Base-by-base conservation (phyloP, 305 asterid genomes). In the Fraxinus ornus region DNA sequence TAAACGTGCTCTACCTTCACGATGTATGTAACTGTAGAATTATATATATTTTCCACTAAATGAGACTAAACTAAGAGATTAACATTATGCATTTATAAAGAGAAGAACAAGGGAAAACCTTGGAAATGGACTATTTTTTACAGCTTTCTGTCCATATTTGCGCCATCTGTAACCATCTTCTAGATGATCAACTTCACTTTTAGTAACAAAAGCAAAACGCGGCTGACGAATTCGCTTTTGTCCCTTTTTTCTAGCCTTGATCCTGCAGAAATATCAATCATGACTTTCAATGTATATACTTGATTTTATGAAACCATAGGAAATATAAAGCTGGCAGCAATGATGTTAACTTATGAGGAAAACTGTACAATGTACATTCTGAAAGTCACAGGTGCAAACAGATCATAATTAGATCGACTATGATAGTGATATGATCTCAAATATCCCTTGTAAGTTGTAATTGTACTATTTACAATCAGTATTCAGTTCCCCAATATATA, bases 141-240 rank as follows among this genome's bases (percentile, higher is more conserved):
- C 97, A 22, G 97, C 95, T 79, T 94, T 95, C 80, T 95, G 98
- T 8, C 98, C 98, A 85, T 93, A 95, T 82, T 95, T 95, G 79
- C 98, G 81, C 98, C 98, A 95, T 84, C 98, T 86, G 76, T 95
- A 95, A 36, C 98, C 98, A 85, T 95, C 98, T 83, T 95, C 98
- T 15, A 95, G 96, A 85, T 92, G 92, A 87, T 94, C 98, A 80
- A 93, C 89, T 81, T 93, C 98, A 82, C 95, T 94, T 89, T 91
- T 94, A 7, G 98, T 94, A 85, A 91, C 92, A 88, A 94, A 94
- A 26, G 98, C 97, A 83, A 89, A 86, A 26, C 97, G 93, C 5
- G 89, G 92, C 89, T 88, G 95, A 39, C 95, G 90, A 44, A 90
- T 85, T 84, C 94, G 86, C 86, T 90, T 91, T 84, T 84, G 91